These are phyloP conservation scores for Thamnidium elegans DNA, from an alignment of 192 early-diverging fungal species.

Conservation along the genomic window DNA sequence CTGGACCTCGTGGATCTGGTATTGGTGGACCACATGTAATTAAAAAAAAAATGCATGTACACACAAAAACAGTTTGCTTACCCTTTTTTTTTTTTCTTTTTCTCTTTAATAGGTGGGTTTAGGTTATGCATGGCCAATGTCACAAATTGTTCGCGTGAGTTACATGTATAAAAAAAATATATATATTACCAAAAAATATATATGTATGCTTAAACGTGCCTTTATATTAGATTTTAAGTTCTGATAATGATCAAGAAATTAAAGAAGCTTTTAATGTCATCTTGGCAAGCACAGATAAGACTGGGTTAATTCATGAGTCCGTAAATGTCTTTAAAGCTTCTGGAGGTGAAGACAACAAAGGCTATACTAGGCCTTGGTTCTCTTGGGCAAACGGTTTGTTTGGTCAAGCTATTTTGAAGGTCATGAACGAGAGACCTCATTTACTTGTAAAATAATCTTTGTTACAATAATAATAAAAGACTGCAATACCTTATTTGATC, in stretches of 20 bases:
- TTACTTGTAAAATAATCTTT: not conserved
- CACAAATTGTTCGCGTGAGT: slow-evolving; percentile 30
- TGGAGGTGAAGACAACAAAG: not conserved
- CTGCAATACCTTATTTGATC: too few relatives aligned
- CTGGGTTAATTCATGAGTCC: slow-evolving; percentile 67
- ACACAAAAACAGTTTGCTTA: slow-evolving; percentile 14
- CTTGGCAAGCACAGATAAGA: slow-evolving; percentile 43
- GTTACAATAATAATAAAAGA: too few relatives aligned
- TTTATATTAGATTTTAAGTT: slow-evolving; percentile 42
- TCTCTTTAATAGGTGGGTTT: slow-evolving; percentile 19
- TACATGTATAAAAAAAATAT: not conserved
- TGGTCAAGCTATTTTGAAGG: slow-evolving; percentile 38
- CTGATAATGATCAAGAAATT: slow-evolving; percentile 46
- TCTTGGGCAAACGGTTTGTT: slow-evolving; percentile 61
- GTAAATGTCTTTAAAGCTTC: slow-evolving; percentile 32
- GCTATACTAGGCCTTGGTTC: slow-evolving; percentile 53
- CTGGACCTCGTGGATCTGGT: slow-evolving; percentile 48
- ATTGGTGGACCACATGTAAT: slow-evolving; percentile 61
- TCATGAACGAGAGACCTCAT: slow-evolving; percentile 23
- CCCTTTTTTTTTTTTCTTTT: not conserved
- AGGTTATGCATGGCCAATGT: slow-evolving; percentile 35
- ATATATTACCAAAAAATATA: not conserved
- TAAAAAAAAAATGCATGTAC: slow-evolving; percentile 19
- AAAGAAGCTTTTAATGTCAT: slow-evolving; percentile 51
- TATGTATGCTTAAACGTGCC: too few relatives aligned